A percentile compares a stretch with the other conserved stretches of the same genome.
Conservation (phyloP, 305 asterid species). For the Fraxinus dipetala region DNA sequence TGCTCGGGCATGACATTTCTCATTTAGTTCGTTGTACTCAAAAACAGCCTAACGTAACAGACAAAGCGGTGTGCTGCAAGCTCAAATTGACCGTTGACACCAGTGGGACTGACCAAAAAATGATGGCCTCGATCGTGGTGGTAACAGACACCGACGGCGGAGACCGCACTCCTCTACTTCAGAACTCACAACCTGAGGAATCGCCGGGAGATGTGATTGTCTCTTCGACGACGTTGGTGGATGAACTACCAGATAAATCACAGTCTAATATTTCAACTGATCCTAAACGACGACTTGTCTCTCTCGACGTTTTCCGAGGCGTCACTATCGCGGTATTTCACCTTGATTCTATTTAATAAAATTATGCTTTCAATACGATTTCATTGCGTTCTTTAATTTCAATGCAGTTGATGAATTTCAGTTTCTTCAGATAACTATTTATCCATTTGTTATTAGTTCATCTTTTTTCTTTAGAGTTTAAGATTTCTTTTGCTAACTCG, state of each 20-base stretch:
- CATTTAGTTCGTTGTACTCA: too few species aligned
- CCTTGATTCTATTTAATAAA: not conserved
- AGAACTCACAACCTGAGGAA: constrained; percentile 24
- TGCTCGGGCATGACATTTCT: too few species aligned
- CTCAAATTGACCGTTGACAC: constrained; percentile 6
- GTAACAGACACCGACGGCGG: constrained; percentile 46
- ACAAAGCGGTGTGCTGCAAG: not conserved
- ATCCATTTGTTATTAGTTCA: not conserved
- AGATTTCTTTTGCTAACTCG: not conserved
- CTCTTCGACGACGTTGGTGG: constrained; percentile 24
- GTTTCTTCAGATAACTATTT: not conserved
- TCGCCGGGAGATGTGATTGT: constrained; percentile 19
- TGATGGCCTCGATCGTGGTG: constrained; percentile 53
- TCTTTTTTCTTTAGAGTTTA: not conserved
- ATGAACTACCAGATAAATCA: constrained; percentile 30
- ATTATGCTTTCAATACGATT: not conserved
- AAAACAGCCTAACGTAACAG: too few species aligned
- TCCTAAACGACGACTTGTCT: constrained; percentile 58
- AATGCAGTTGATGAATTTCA: not conserved
- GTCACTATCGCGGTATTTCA: constrained; percentile 66
- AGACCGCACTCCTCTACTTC: constrained; percentile 39
- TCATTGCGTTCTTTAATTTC: not conserved
- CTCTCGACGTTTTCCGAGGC: constrained; percentile 87
- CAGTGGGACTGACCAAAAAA: not conserved
- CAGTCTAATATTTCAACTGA: constrained; percentile 26